A percentile compares a stretch with the other conserved stretches of the same genome.
Conservation (phyloP, 1,139 yeast genomes). For the Debaryomyces nepalensis region DNA sequence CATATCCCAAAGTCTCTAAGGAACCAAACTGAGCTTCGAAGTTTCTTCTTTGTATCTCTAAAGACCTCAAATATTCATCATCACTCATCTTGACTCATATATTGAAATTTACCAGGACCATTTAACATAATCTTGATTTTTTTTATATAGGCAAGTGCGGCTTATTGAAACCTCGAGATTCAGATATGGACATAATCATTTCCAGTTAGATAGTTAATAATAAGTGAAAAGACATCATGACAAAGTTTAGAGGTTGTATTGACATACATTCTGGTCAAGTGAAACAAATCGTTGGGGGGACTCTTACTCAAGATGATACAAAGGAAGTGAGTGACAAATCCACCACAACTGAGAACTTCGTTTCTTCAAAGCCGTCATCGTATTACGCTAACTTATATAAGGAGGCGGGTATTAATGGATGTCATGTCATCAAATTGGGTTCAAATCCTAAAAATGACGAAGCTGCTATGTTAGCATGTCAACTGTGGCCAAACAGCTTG, state of each 20-base stretch:
- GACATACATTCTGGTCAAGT: slow-evolving; percentile 95
- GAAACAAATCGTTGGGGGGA: slow-evolving; percentile 96
- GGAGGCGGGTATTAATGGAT: slow-evolving; percentile 61
- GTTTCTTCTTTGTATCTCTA: slow-evolving; percentile 61
- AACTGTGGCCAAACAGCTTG: slow-evolving; percentile 71
- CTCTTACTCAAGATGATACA: slow-evolving; percentile 61
- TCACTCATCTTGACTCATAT: slow-evolving; percentile 22
- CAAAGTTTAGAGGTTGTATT: slow-evolving; percentile 90
- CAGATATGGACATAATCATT: neutral
- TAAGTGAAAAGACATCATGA: slow-evolving; percentile 55
- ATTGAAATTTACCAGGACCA: neutral
- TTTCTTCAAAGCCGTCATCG: slow-evolving; percentile 74
- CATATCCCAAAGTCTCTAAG: slow-evolving; percentile 61
- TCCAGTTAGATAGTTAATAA: neutral
- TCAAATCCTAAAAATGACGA: slow-evolving; percentile 72
- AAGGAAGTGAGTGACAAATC: slow-evolving; percentile 24
- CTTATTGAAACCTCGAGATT: neutral
- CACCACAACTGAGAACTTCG: slow-evolving; percentile 72
- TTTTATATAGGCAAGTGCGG: neutral
- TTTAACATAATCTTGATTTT: slow-evolving; percentile 6
- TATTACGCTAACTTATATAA: slow-evolving; percentile 78
- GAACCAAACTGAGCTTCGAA: slow-evolving; percentile 76
- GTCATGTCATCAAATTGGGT: slow-evolving; percentile 94
- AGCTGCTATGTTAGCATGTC: slow-evolving; percentile 79
- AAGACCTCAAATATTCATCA: slow-evolving; percentile 49